Percentiles rank a stretch among this genome's conserved stretches.
These are phyloP conservation scores for Cladophialophora immunda DNA, from an alignment of 2,329 filamentous ascomycete species.

Conservation along the genomic window DNA sequence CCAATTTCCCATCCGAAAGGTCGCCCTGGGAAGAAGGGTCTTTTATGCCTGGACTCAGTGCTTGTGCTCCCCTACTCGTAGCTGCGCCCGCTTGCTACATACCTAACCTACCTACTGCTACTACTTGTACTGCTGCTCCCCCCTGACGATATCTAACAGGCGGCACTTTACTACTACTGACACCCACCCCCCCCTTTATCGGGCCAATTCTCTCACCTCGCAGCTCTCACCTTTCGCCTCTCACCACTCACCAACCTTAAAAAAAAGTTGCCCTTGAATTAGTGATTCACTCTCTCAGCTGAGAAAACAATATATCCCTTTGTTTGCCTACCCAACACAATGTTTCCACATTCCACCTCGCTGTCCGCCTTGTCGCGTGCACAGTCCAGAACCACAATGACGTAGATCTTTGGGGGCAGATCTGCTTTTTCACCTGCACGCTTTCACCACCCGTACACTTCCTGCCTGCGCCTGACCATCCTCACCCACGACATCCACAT, in stretches of 20 bases:
- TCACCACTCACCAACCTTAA: not conserved
- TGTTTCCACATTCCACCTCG: conserved; percentile 20
- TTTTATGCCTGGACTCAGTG: conserved; percentile 1
- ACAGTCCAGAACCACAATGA: conserved; percentile 36
- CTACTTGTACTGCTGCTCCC: not conserved
- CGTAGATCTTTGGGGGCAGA: conserved; percentile 27
- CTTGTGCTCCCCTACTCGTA: not conserved
- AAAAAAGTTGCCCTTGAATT: conserved; percentile 15
- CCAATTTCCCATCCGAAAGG: conserved; percentile 14
- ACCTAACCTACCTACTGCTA: not conserved
- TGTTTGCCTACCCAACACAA: conserved; percentile 21
- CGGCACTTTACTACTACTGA: conserved; percentile 1
- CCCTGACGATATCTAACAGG: conserved; percentile 15
- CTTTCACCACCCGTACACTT: not conserved
- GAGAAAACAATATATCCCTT: conserved; percentile 19
- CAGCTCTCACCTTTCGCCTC: not conserved
- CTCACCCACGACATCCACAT: conserved; percentile 3
- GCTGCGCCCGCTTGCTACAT: not conserved
- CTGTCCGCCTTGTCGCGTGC: conserved; percentile 32
- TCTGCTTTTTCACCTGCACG: conserved; percentile 1
- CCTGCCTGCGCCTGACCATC: conserved; percentile 20
- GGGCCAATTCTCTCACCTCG: conserved; percentile 3
- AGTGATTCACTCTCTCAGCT: conserved; percentile 10
- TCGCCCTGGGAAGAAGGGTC: not conserved
- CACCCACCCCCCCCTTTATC: not conserved